A percentile compares a stretch with the other conserved stretches of the same genome.
phyloP scores from a whole-genome alignment of 2,329 filamentous ascomycete species.

The Fusarium stilboides region DNA sequence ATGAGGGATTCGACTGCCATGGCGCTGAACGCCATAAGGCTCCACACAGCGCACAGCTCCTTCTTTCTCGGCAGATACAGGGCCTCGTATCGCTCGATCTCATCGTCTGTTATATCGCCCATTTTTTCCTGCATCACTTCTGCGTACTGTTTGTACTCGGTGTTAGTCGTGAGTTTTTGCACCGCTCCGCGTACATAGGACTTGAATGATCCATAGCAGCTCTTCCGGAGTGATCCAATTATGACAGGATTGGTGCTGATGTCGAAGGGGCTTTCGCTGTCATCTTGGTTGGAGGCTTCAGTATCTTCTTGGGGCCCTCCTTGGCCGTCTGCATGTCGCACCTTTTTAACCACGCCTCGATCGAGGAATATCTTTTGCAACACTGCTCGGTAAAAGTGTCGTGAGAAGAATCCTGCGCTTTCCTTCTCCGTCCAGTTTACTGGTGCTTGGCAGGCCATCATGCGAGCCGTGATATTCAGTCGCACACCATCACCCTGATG shows the following conservation, averaged over 20 bases:
- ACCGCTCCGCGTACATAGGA: slow-evolving; percentile 87
- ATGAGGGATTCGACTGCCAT: slow-evolving; percentile 91
- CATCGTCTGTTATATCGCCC: slow-evolving; percentile 78
- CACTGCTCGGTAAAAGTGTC: slow-evolving; percentile 93
- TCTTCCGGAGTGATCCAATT: slow-evolving; percentile 86
- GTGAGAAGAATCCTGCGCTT: slow-evolving; percentile 89
- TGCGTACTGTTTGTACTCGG: slow-evolving; percentile 71
- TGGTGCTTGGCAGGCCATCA: slow-evolving; percentile 98
- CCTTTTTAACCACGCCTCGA: slow-evolving; percentile 78
- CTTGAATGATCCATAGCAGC: slow-evolving; percentile 81
- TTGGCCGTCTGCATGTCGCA: slow-evolving; percentile 59
- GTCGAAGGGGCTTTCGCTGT: slow-evolving; percentile 61
- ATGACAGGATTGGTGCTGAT: slow-evolving; percentile 83
- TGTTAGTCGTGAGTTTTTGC: slow-evolving; percentile 75
- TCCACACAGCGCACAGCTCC: slow-evolving; percentile 91
- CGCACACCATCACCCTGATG: slow-evolving; percentile 77
- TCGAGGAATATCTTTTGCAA: slow-evolving; percentile 95
- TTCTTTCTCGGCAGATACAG: slow-evolving; percentile 78
- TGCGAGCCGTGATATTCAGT: slow-evolving; percentile 94
- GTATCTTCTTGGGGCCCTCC: slow-evolving; percentile 45
- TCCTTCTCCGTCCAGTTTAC: slow-evolving; percentile 89
- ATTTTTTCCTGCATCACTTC: slow-evolving; percentile 76
- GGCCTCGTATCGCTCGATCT: slow-evolving; percentile 79
- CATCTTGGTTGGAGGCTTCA: slow-evolving; percentile 35
- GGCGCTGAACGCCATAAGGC: slow-evolving; percentile 95